Percentiles rank a stretch among this genome's conserved stretches.
phyloP scores from a whole-genome alignment of 768 basidiomycete species.

The Cytidiella melzeri region DNA sequence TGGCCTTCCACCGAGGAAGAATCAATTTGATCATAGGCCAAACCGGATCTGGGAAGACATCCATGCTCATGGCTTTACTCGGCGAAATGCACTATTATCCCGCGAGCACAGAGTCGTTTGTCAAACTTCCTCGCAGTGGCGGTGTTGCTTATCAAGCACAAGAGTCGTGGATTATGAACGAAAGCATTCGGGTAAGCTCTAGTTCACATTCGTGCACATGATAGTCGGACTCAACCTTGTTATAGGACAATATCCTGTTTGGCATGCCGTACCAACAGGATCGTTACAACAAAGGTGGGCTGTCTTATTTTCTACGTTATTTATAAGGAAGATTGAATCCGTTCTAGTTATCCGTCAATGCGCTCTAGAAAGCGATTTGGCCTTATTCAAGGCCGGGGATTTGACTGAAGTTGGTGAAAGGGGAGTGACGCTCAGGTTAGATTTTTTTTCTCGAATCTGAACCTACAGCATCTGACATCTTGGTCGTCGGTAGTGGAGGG shows the following conservation, averaged over 20 bases:
- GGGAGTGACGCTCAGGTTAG: conserved; percentile 30
- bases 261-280: conserved; percentile 39
- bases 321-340: not conserved
- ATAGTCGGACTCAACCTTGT: too few species aligned
- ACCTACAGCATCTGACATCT: not conserved
- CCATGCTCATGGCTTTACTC: conserved; percentile 21
- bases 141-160: conserved; percentile 81
- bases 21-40: conserved; percentile 22
- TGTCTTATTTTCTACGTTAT: not conserved
- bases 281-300: conserved; percentile 36
- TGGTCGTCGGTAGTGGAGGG: conserved; percentile 30
- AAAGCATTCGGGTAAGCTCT: conserved; percentile 52
- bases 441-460: not conserved
- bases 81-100: conserved; percentile 54
- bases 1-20: conserved; percentile 19
- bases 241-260: conserved; percentile 45
- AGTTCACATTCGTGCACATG: not conserved
- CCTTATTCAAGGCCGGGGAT: conserved; percentile 30
- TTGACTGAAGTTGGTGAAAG: conserved; percentile 38
- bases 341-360: conserved; percentile 31
- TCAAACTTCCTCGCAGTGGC: conserved; percentile 58
- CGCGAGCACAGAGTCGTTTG: conserved; percentile 51
- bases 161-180: conserved; percentile 82
- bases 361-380: conserved; percentile 27
- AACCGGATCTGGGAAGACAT: conserved; percentile 23